phyloP scores from a whole-genome alignment of 129 eudicot species.

The Gnaphalium uliginosum region DNA sequence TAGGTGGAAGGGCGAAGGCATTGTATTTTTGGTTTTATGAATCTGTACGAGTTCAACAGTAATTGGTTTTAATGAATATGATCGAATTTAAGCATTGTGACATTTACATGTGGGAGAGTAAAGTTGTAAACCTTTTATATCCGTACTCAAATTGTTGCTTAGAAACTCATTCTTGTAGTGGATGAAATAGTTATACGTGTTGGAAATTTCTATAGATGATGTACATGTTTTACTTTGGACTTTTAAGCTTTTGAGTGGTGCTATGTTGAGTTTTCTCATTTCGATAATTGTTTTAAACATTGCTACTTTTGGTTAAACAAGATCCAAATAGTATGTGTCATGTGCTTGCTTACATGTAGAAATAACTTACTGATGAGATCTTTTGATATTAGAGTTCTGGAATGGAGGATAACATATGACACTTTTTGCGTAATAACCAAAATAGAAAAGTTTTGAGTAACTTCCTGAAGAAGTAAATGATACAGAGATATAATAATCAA shows the following conservation, averaged over 20 bases:
- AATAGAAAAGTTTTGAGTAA: not conserved
- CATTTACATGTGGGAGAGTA: not conserved
- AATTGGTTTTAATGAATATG: not conserved
- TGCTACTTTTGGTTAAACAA: constrained; percentile 11
- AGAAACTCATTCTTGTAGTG: not conserved
- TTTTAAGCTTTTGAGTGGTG: constrained; percentile 6
- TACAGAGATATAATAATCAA: not conserved
- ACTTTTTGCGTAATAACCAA: not conserved
- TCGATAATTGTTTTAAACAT: not conserved
- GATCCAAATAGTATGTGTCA: not conserved
- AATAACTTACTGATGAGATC: not conserved
- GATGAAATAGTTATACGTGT: not conserved
- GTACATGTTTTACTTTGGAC: constrained; percentile 8
- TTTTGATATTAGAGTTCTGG: constrained; percentile 1
- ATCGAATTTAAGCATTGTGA: not conserved
- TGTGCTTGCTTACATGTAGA: constrained; percentile 5
- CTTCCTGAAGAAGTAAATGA: not conserved
- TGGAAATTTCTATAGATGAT: not conserved
- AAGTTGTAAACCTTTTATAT: not conserved
- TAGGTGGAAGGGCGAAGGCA: constrained; percentile 7
- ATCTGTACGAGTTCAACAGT: constrained; percentile 3
- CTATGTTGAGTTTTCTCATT: constrained; percentile 5
- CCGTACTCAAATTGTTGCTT: constrained; percentile 12
- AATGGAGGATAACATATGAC: constrained; percentile 1
- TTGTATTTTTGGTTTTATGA: not conserved